phyloP scores from a whole-genome alignment of 306 rosid genomes.

The Prunus campanulata region DNA sequence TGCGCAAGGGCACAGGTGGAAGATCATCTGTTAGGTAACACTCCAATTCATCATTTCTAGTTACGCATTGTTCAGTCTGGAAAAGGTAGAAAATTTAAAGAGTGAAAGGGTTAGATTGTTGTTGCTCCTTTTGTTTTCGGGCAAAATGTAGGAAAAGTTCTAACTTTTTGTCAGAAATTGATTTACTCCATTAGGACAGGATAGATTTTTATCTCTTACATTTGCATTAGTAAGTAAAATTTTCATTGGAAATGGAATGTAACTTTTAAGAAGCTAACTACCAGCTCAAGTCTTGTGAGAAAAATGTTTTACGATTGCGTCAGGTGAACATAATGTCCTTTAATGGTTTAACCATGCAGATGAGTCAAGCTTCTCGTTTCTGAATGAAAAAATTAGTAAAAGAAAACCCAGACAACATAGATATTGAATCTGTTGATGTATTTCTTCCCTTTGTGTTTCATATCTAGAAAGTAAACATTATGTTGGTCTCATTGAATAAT shows the following conservation, averaged over 20 bases:
- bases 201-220: background rate
- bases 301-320: background rate
- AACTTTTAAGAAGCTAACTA: background rate
- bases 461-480: background rate
- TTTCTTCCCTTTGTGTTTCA: background rate
- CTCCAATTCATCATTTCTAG: background rate
- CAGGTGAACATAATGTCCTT: background rate
- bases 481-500: background rate
- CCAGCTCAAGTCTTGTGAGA: background rate
- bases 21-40: constrained; percentile 92
- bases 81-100: background rate
- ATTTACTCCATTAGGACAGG: background rate
- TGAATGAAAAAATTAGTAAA: background rate
- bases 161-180: background rate
- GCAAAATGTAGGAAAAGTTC: constrained; percentile 11
- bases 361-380: background rate
- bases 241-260: background rate
- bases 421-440: background rate
- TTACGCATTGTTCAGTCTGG: background rate
- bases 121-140: background rate
- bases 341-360: background rate
- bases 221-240: background rate
- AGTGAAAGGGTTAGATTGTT: background rate
- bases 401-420: background rate
- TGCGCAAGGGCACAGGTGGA: constrained; percentile 99